Evolutionary conservation across 2,329 filamentous ascomycete genomes (phyloP).

Genomic region (Ascochyta rabiei): DNA sequence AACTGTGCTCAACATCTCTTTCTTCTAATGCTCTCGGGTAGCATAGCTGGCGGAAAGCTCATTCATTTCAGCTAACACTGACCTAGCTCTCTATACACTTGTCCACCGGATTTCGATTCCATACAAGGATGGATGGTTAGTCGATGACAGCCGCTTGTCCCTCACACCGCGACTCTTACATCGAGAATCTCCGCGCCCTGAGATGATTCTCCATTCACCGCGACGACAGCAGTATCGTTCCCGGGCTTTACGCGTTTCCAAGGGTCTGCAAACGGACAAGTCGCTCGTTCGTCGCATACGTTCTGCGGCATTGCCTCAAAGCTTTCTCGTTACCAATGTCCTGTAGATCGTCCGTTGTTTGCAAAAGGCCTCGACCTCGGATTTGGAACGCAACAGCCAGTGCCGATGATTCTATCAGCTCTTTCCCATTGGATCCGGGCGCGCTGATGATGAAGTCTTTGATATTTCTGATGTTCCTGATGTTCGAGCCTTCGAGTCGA

Average conservation of each 20-base stretch:
- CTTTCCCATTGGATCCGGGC: too few relatives aligned
- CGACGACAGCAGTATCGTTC: not conserved
- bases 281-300: not conserved
- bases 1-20: not conserved
- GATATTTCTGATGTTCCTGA: not conserved
- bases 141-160: not conserved
- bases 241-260: not conserved
- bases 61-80: constrained; percentile 6
- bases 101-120: not conserved
- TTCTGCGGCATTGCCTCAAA: not conserved
- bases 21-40: not conserved
- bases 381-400: too few relatives aligned
- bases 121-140: not conserved
- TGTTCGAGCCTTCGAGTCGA: not conserved
- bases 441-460: not conserved
- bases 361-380: not conserved
- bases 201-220: not conserved
- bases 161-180: not conserved
- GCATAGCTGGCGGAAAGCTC: not conserved
- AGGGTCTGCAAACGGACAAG: not conserved
- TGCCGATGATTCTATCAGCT: too few relatives aligned
- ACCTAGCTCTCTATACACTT: not conserved
- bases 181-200: not conserved
- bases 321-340: not conserved
- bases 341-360: not conserved